Conservation (phyloP, 1,139 yeast species). For the Saccharomyces pastorianus region DNA sequence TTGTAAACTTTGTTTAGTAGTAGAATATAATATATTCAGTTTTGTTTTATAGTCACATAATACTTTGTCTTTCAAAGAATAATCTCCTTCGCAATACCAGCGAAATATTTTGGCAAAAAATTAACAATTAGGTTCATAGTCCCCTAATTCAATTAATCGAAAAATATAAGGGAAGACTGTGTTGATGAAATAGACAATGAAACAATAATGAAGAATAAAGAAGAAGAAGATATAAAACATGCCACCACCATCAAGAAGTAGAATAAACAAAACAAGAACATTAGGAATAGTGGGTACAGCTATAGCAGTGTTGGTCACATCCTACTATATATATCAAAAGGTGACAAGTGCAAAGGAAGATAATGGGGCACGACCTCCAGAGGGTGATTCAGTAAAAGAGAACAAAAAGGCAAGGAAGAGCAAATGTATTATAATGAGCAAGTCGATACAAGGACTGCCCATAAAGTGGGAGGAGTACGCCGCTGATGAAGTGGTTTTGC, state of each 20-base stretch:
- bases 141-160: not conserved
- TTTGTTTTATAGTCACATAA: not conserved
- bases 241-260: not conserved
- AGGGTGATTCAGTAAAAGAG: not conserved
- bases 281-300: not conserved
- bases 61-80: not conserved
- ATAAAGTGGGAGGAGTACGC: not conserved
- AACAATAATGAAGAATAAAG: not conserved
- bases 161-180: not conserved
- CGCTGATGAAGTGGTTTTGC: not conserved
- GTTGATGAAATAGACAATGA: not conserved
- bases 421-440: not conserved
- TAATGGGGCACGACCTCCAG: not conserved
- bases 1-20: not conserved
- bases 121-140: not conserved
- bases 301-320: not conserved
- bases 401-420: not conserved
- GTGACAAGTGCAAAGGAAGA: not conserved
- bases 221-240: not conserved
- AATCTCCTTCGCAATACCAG: not conserved
- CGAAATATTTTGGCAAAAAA: not conserved
- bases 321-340: not conserved
- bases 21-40: not conserved
- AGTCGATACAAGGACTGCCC: not conserved
- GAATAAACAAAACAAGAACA: not conserved